Conservation (phyloP, 805 yeast species). For the Wickerhamomyces silvicola region DNA sequence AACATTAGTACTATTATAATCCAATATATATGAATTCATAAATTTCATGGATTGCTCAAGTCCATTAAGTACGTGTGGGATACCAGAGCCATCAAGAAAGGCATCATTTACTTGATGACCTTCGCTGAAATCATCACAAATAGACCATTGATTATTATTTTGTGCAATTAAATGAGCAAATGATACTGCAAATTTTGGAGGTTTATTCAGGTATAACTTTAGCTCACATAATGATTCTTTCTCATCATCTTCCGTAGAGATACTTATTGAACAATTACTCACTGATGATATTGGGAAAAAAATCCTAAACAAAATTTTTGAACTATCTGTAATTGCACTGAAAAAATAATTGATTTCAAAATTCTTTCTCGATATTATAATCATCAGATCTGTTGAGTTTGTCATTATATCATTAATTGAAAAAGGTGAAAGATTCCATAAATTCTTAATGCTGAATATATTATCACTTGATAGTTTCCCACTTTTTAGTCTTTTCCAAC, state of each 20-base stretch:
- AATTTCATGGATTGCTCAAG: conserved; percentile 42
- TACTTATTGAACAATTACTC: conserved; percentile 47
- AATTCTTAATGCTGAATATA: conserved; percentile 32
- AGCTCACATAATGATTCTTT: conserved; percentile 34
- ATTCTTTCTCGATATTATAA: conserved; percentile 65
- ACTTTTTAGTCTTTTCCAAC: conserved; percentile 73
- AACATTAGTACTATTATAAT: conserved; percentile 32
- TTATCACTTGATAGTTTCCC: conserved; percentile 41
- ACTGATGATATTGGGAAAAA: conserved; percentile 64
- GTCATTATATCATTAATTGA: conserved; percentile 58
- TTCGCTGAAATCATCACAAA: conserved; percentile 79
- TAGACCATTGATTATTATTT: conserved; percentile 64
- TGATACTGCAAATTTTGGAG: conserved; percentile 76
- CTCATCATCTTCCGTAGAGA: conserved; percentile 34
- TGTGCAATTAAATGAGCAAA: conserved; percentile 49
- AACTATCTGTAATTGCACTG: conserved; percentile 57
- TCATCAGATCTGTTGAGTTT: conserved; percentile 59
- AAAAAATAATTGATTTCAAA: conserved; percentile 73
- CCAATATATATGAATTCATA: conserved; percentile 47
- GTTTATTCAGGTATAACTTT: conserved; percentile 43
- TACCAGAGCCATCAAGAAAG: conserved; percentile 49
- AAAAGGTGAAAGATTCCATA: conserved; percentile 62
- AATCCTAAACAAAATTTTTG: conserved; percentile 64
- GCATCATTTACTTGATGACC: conserved; percentile 77
- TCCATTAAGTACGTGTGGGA: conserved; percentile 69